Percentiles rank a stretch among this genome's conserved stretches.
phyloP scores from a whole-genome alignment of 306 rosid species.

The Prunus armeniaca region DNA sequence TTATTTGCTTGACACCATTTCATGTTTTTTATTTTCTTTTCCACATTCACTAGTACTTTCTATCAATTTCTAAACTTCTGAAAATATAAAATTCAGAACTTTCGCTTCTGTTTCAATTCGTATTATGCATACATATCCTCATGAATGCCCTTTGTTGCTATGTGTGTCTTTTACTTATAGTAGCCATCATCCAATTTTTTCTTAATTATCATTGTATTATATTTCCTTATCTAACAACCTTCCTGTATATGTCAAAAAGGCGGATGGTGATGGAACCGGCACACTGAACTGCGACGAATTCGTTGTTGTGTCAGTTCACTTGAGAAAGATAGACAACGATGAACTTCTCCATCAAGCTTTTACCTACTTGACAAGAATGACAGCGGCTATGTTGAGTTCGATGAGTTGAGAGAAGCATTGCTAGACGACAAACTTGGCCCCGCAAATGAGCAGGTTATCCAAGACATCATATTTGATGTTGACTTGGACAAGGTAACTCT shows the following conservation, averaged over 20 bases:
- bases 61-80: not conserved
- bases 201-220: not conserved
- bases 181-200: no score
- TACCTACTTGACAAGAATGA: constrained; percentile 70
- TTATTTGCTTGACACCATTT: not conserved
- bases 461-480: constrained; percentile 74
- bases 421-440: constrained; percentile 43
- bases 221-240: not conserved
- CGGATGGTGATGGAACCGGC: constrained; percentile 88
- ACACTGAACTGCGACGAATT: constrained; percentile 73
- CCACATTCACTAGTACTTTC: not conserved
- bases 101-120: no score
- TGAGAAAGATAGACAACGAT: constrained; percentile 65
- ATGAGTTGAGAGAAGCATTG: constrained; percentile 76
- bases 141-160: no score
- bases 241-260: constrained; percentile 37
- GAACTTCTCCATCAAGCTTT: constrained; percentile 80
- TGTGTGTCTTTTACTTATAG: no score
- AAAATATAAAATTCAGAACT: no score
- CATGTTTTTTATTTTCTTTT: not conserved
- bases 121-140: no score
- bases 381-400: constrained; percentile 78
- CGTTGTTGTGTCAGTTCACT: constrained; percentile 65
- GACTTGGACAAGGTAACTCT: constrained; percentile 81
- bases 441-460: constrained; percentile 53